Evolutionary conservation across 2,329 filamentous ascomycete genomes (phyloP).

Genomic region (Canariomyces notabilis): DNA sequence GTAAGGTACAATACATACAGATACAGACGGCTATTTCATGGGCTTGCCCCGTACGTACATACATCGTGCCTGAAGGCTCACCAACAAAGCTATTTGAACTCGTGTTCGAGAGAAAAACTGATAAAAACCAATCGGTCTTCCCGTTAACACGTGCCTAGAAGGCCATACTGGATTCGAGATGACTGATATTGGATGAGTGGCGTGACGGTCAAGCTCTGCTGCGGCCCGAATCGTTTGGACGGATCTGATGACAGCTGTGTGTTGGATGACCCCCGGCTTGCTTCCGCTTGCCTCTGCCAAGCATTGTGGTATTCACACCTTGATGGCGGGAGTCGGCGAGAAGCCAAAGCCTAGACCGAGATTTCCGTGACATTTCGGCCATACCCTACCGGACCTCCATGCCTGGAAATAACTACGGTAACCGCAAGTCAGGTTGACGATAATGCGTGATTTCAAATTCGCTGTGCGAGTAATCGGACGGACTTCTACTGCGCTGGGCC

Average conservation of each 20-base stretch:
- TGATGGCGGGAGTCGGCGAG: constrained; percentile 10
- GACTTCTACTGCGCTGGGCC: constrained; percentile 2
- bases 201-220: constrained; percentile 2
- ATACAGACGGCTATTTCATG: too few relatives aligned
- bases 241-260: background rate
- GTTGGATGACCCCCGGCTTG: background rate
- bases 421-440: background rate
- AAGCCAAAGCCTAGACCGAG: constrained; percentile 16
- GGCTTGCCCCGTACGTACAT: too few relatives aligned
- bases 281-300: background rate
- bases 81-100: background rate
- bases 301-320: constrained; percentile 2
- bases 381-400: constrained; percentile 14
- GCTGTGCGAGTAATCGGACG: too few relatives aligned
- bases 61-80: too few relatives aligned
- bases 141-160: constrained; percentile 15
- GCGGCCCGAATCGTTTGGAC: constrained; percentile 15
- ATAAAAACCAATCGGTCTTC: background rate
- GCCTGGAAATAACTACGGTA: background rate
- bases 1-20: too few relatives aligned
- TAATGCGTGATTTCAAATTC: constrained; percentile 8
- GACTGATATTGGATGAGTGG: constrained; percentile 10
- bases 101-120: background rate
- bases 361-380: constrained; percentile 19
- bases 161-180: constrained; percentile 10